Conservation (phyloP, 768 basidiomycete species). For the Galerina sulciceps region DNA sequence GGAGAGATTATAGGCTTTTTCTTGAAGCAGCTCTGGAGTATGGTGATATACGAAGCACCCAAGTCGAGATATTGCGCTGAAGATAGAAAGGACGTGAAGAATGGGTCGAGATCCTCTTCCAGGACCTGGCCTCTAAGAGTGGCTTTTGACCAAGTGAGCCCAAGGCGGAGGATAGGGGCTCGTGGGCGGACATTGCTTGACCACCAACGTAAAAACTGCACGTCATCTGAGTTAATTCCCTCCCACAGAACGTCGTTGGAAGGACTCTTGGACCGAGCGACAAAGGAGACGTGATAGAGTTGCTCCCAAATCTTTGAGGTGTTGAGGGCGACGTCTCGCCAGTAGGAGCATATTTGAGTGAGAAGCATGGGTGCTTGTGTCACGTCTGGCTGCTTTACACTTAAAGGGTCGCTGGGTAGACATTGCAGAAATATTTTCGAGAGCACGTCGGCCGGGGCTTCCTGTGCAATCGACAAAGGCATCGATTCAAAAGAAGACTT, state of each 20-base stretch:
- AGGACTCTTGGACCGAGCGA: neutral
- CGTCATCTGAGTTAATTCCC: neutral
- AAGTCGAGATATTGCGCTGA: neutral
- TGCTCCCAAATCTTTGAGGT: neutral
- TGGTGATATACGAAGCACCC: neutral
- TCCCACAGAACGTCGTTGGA: neutral
- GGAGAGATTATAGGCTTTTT: neutral
- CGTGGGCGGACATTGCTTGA: neutral
- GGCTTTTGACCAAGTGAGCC: neutral
- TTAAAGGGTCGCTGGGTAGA: neutral
- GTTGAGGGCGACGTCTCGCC: neutral
- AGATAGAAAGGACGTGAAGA: neutral
- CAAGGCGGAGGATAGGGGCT: neutral
- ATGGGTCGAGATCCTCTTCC: neutral
- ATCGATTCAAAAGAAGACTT: too few species aligned
- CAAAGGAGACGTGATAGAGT: neutral
- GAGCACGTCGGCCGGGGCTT: neutral
- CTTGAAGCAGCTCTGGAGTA: neutral
- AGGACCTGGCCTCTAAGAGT: neutral
- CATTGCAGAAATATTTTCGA: neutral
- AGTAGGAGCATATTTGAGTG: slow-evolving; percentile 1
- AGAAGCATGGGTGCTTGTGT: slow-evolving; percentile 3
- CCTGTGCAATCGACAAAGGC: neutral
- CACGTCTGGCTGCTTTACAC: neutral
- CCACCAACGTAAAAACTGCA: neutral